phyloP scores from a whole-genome alignment of 2,329 filamentous ascomycete genomes.

The Fusarium drepaniforme region DNA sequence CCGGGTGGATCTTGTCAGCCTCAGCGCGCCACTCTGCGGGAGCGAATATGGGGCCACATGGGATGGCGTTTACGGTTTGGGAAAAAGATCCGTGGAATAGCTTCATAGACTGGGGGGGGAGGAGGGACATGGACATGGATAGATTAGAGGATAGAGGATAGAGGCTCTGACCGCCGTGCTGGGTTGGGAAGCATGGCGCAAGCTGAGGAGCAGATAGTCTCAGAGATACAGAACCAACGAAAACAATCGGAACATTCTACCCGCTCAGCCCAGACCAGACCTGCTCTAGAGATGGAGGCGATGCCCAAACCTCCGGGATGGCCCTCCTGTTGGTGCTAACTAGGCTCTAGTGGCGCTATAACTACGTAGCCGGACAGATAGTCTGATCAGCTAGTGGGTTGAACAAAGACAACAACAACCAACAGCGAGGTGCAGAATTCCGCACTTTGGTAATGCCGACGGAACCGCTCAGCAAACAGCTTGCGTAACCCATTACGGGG shows the following conservation, averaged over 20 bases:
- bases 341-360: constrained; percentile 1
- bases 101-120: not conserved
- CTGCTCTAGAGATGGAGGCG: not conserved
- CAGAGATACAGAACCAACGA: not conserved
- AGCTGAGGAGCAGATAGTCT: not conserved
- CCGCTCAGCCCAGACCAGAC: not conserved
- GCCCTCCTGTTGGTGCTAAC: not conserved
- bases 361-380: not conserved
- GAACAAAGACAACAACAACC: not conserved
- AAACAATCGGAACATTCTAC: not conserved
- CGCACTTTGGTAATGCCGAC: not conserved
- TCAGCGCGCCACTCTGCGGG: not conserved
- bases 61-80: constrained; percentile 11
- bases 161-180: not conserved
- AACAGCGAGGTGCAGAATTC: not conserved
- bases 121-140: not conserved
- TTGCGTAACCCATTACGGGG: not conserved
- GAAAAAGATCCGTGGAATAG: constrained; percentile 1
- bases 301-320: not conserved
- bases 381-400: not conserved
- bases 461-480: not conserved
- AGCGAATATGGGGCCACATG: not conserved
- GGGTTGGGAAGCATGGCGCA: not conserved
- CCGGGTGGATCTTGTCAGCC: not conserved
- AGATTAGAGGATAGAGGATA: not conserved